Conservation (phyloP, 2,329 filamentous ascomycete species). For the Emergomyces pasteurianus region DNA sequence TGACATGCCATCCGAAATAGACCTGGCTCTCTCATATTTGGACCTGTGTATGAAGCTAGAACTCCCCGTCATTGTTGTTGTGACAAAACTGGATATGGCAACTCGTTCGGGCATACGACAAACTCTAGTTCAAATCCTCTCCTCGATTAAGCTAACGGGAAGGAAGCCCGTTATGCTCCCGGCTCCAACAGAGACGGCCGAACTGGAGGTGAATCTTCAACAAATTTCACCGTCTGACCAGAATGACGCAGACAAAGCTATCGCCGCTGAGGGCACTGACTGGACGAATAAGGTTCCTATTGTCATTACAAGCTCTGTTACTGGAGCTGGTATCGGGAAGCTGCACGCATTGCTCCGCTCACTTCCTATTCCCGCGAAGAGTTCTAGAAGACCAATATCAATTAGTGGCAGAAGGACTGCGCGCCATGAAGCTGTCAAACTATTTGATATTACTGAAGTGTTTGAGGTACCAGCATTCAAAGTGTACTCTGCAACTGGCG, state of each 20-base stretch:
- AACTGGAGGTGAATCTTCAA: conserved; percentile 42
- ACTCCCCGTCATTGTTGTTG: conserved; percentile 64
- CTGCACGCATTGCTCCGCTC: conserved; percentile 69
- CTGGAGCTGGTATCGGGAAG: conserved; percentile 67
- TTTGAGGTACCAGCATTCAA: conserved; percentile 62
- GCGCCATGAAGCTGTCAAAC: conserved; percentile 43
- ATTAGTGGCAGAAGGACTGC: conserved; percentile 8
- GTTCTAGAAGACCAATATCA: conserved; percentile 18
- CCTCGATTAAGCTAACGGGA: conserved; percentile 62
- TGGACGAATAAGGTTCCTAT: conserved; percentile 59
- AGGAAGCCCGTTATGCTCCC: conserved; percentile 61
- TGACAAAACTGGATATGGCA: conserved; percentile 85
- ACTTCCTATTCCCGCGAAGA: conserved; percentile 55
- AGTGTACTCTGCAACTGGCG: conserved; percentile 32
- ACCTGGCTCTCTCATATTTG: conserved; percentile 68
- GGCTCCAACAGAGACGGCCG: conserved; percentile 33
- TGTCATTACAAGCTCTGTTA: conserved; percentile 74
- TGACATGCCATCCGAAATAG: conserved; percentile 42
- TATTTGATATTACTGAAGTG: conserved; percentile 87
- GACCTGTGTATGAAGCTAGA: conserved; percentile 72
- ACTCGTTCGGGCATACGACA: conserved; percentile 58
- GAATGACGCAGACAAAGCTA: conserved; percentile 44
- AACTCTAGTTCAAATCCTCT: conserved; percentile 61
- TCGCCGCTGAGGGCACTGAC: conserved; percentile 30
- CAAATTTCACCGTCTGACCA: conserved; percentile 46